Conservation (phyloP, 2,329 filamentous ascomycete species). For the Cercospora canescens region DNA sequence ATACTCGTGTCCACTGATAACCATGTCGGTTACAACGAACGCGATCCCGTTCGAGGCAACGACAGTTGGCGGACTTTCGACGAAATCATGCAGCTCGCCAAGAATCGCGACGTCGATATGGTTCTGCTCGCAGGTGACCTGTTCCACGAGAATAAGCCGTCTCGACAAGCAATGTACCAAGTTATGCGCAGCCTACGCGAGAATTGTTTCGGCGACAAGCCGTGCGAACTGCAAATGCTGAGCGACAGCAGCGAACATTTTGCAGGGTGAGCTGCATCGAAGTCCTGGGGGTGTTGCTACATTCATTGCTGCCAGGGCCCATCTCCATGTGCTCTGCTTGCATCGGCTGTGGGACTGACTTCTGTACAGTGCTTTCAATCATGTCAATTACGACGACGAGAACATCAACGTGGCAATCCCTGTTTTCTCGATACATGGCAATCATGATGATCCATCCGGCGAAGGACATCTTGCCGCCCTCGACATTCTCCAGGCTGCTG, state of each 20-base stretch:
- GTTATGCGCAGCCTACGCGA: slow-evolving; percentile 92
- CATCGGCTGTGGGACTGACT: slow-evolving; percentile 14
- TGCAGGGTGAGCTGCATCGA: slow-evolving; percentile 36
- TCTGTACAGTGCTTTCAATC: slow-evolving; percentile 66
- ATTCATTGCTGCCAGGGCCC: background rate
- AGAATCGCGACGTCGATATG: slow-evolving; percentile 93
- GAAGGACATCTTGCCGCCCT: slow-evolving; percentile 90
- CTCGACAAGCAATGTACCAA: slow-evolving; percentile 91
- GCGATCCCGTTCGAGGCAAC: slow-evolving; percentile 89
- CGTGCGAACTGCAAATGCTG: slow-evolving; percentile 90
- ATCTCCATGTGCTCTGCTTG: background rate
- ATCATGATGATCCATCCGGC: slow-evolving; percentile 97
- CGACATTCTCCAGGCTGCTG: slow-evolving; percentile 86
- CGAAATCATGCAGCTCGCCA: slow-evolving; percentile 88
- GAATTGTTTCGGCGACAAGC: slow-evolving; percentile 93
- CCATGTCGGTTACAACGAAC: slow-evolving; percentile 95
- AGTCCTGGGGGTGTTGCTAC: background rate
- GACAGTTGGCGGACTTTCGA: slow-evolving; percentile 97
- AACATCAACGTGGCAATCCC: slow-evolving; percentile 97
- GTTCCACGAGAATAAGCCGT: slow-evolving; percentile 98
- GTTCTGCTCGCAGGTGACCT: slow-evolving; percentile 90
- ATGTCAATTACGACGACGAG: slow-evolving; percentile 96
- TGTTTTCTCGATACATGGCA: slow-evolving; percentile 97
- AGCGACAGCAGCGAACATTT: slow-evolving; percentile 93
- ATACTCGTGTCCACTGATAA: slow-evolving; percentile 95